Conservation (phyloP, 2,329 filamentous ascomycete species). For the Fusarium verticillioides region DNA sequence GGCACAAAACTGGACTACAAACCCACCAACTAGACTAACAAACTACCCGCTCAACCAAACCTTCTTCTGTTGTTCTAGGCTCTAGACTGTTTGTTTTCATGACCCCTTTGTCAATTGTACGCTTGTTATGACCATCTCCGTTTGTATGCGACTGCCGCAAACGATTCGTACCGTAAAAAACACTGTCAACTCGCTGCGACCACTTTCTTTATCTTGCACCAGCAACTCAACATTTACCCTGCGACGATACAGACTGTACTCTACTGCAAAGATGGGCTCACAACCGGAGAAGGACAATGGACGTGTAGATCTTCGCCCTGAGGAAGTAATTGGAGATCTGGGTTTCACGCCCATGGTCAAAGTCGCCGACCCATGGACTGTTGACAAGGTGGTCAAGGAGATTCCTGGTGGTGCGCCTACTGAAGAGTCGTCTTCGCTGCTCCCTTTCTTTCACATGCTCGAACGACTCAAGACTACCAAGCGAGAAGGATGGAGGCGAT, state of each 20-base stretch:
- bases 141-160: background rate
- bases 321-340: slow-evolving; percentile 41
- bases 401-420: slow-evolving; percentile 66
- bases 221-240: slow-evolving; percentile 20
- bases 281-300: slow-evolving; percentile 38
- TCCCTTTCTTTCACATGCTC: slow-evolving; percentile 94
- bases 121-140: slow-evolving; percentile 16
- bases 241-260: slow-evolving; percentile 8
- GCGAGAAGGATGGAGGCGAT: slow-evolving; percentile 94
- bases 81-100: background rate
- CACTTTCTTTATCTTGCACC: background rate
- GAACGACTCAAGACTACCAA: slow-evolving; percentile 96
- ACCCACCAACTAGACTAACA: slow-evolving; percentile 1
- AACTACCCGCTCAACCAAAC: background rate
- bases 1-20: slow-evolving; percentile 9
- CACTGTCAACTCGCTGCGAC: background rate
- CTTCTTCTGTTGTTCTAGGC: slow-evolving; percentile 4
- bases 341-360: slow-evolving; percentile 52
- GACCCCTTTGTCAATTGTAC: background rate
- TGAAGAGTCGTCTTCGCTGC: slow-evolving; percentile 74
- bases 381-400: slow-evolving; percentile 71
- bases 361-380: slow-evolving; percentile 63
- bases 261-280: slow-evolving; percentile 44
- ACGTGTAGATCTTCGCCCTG: slow-evolving; percentile 30
- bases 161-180: background rate